Evolutionary conservation across 495 filamentous ascomycete genomes (phyloP).

Genomic region (Penicillium cosmopolitanum): DNA sequence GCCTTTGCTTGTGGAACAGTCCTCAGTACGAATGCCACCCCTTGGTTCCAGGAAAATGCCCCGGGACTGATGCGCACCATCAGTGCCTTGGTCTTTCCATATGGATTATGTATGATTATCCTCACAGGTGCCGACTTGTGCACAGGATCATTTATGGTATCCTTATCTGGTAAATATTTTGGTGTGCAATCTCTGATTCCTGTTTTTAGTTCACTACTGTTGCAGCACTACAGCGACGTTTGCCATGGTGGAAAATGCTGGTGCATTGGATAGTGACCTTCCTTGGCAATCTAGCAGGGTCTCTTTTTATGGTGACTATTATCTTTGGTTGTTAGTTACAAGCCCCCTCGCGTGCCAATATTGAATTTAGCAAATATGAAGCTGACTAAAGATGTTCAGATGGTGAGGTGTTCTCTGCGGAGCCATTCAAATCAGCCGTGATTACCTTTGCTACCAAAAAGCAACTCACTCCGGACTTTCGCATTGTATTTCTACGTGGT

Average conservation of each 20-base stretch:
- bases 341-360: too few relatives aligned
- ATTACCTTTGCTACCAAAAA: slow-evolving; percentile 58
- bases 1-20: slow-evolving; percentile 56
- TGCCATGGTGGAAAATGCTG: slow-evolving; percentile 53
- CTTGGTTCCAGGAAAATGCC: slow-evolving; percentile 65
- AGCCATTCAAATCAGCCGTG: slow-evolving; percentile 52
- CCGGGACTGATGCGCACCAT: slow-evolving; percentile 61
- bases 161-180: not conserved
- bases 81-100: slow-evolving; percentile 59
- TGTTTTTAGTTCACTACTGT: slow-evolving; percentile 52
- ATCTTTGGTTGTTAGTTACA: slow-evolving; percentile 58
- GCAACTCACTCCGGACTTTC: slow-evolving; percentile 58
- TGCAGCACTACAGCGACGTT: slow-evolving; percentile 55
- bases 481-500: slow-evolving; percentile 62
- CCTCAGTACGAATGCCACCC: slow-evolving; percentile 55
- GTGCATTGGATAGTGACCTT: slow-evolving; percentile 61
- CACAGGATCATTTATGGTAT: slow-evolving; percentile 62
- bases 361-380: not conserved
- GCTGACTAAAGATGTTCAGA: slow-evolving; percentile 32
- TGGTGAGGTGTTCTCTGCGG: slow-evolving; percentile 58
- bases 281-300: slow-evolving; percentile 62
- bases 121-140: slow-evolving; percentile 63
- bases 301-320: slow-evolving; percentile 60
- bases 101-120: slow-evolving; percentile 62
- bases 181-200: not conserved